Evolutionary conservation across 495 filamentous ascomycete species (phyloP), one percentile per base, ranked within the genome.

Genomic region (Trypethelium eluteriae): DNA sequence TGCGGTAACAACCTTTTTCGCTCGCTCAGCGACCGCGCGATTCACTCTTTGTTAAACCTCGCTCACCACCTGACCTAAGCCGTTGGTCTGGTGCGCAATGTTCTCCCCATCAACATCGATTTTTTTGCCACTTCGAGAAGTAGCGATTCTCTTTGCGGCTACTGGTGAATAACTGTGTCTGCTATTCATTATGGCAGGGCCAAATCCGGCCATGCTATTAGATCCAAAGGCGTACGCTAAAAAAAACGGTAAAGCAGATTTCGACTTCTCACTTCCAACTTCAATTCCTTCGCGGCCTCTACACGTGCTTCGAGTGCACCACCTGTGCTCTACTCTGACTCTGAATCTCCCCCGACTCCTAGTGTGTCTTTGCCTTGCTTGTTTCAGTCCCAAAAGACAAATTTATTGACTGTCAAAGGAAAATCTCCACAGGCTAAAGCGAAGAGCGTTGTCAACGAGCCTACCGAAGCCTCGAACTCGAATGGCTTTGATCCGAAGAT

Each of bases 401-500:
- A 25, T 36, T 11, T 5, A 59, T 59, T 59, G 53, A 59, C 53
- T 35, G 7, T 35, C 32, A 34, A 59, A 59, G 53, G 53, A 7
- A 59, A 59, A 59, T 9, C 32, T 36, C 14, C n/a, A 36, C 53
- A 59, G 53, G 53, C 53, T 7, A 36, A 36, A 9, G 18, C 53
- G 14, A 59, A 59, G 53, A 36, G 32, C 32, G 32, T 36, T 14
- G 53, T 3, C 32, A 34, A 36, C 32, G 53, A 36, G 14, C 7
- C 53, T 59, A 59, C 53, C 53, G 14, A 34, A 59, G 11, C 32
- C 53, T 35, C 18, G 5, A n/a, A 9, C 18, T 11, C 49, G n/a
- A 53, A 53, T 25, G 11, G 11, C 49, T 74, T 66, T 67, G 74
- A 71, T 65, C 70, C 68, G 25, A 69, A 59, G n/a, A 68, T 63